A percentile compares a stretch with the other conserved stretches of the same genome.
Conservation (phyloP, 352 stramenopile genomes). For the Globisporangium spiculum region DNA sequence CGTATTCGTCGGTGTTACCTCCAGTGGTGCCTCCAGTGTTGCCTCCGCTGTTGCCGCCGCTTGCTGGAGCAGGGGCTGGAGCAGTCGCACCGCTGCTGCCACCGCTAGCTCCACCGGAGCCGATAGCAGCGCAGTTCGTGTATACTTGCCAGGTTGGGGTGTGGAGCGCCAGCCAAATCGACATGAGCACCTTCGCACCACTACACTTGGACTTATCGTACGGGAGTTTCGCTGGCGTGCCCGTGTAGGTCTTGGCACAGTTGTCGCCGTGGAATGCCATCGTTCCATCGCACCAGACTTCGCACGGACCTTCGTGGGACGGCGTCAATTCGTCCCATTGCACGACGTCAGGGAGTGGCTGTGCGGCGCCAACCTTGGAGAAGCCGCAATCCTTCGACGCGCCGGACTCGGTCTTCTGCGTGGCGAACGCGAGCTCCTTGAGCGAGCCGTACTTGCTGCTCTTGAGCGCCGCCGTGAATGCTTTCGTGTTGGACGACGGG, state of each 20-base stretch:
- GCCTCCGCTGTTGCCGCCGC: background rate
- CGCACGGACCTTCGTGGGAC: constrained; percentile 21
- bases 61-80: background rate
- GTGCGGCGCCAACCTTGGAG: constrained; percentile 1
- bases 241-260: constrained; percentile 2
- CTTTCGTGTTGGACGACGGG: constrained; percentile 4
- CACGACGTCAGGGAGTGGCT: constrained; percentile 3
- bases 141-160: constrained; percentile 20
- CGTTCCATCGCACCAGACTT: constrained; percentile 20
- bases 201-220: constrained; percentile 19
- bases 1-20: background rate
- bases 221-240: constrained; percentile 12
- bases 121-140: constrained; percentile 19
- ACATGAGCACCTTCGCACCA: constrained; percentile 16
- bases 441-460: background rate
- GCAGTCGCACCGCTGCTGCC: constrained; percentile 3
- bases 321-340: constrained; percentile 13
- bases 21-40: background rate
- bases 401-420: constrained; percentile 11
- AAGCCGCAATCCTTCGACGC: constrained; percentile 12
- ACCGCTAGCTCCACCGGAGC: background rate
- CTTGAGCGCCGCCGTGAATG: constrained; percentile 12
- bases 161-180: constrained; percentile 21
- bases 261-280: constrained; percentile 7
- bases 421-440: constrained; percentile 2